Evolutionary conservation across 1,284 basidiomycete genomes (phyloP).

Genomic region (Sanghuangporus baumii): DNA sequence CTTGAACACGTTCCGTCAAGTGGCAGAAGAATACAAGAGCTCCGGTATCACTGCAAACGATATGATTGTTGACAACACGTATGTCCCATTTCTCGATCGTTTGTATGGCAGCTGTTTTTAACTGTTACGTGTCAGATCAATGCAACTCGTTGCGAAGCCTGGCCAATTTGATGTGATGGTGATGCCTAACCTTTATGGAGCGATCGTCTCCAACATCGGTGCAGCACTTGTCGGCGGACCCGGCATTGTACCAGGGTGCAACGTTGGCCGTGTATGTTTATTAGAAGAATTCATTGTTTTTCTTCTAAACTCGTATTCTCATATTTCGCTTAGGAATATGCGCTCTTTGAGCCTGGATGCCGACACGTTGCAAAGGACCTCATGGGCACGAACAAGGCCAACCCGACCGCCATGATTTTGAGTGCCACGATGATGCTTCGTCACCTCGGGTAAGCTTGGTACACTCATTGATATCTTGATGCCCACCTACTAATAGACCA

Average conservation of each 20-base stretch:
- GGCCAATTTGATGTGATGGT: conserved; percentile 99
- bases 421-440: conserved; percentile 98
- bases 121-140: conserved; percentile 53
- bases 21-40: conserved; percentile 94
- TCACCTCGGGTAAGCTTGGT: conserved; percentile 75
- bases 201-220: conserved; percentile 97
- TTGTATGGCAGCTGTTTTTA: conserved; percentile 2
- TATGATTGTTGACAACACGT: conserved; percentile 99
- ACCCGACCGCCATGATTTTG: conserved; percentile 98
- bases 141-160: conserved; percentile 96
- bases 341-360: conserved; percentile 98
- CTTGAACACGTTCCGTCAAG: conserved; percentile 95
- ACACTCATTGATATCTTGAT: not conserved
- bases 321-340: conserved; percentile 71
- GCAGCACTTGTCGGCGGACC: conserved; percentile 98
- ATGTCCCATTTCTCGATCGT: conserved; percentile 25
- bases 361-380: conserved; percentile 98
- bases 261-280: conserved; percentile 81
- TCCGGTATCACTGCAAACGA: conserved; percentile 91
- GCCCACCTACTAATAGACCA: not conserved
- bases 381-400: conserved; percentile 96
- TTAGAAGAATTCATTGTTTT: not conserved
- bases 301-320: conserved; percentile 12
- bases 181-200: conserved; percentile 96
- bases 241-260: conserved; percentile 96